Conservation (phyloP, 257 asterid species). For the Phtheirospermum japonicum region DNA sequence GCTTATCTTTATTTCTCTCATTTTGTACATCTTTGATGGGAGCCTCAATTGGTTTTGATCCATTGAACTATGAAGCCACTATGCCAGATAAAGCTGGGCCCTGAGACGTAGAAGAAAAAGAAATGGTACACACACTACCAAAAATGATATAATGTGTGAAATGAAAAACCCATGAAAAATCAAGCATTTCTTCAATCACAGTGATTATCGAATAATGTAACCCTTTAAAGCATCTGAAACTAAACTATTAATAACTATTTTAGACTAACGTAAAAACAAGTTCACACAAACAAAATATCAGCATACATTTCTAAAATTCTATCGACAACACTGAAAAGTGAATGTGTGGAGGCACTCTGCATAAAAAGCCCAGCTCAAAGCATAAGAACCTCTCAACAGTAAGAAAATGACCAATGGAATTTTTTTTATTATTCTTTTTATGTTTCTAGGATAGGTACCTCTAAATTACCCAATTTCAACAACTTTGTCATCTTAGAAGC, state of each 20-base stretch:
- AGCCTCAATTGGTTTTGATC: slow-evolving; percentile 52
- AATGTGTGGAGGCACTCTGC: slow-evolving; percentile 73
- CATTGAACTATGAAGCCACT: slow-evolving; percentile 56
- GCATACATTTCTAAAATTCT: slow-evolving; percentile 28
- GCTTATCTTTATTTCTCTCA: slow-evolving; percentile 66
- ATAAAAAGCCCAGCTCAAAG: slow-evolving; percentile 31
- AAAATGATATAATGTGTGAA: too few species aligned
- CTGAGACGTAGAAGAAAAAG: slow-evolving; percentile 59
- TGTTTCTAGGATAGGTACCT: too few species aligned
- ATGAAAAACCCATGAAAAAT: too few species aligned
- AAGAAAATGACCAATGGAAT: slow-evolving; percentile 20
- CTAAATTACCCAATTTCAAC: slow-evolving; percentile 68
- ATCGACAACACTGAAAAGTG: too few species aligned
- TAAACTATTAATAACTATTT: not conserved
- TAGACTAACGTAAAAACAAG: not conserved
- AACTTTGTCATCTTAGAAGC: slow-evolving; percentile 67
- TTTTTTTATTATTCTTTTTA: too few species aligned
- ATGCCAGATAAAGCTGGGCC: slow-evolving; percentile 49
- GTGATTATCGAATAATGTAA: too few species aligned
- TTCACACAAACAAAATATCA: not conserved
- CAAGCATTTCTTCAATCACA: too few species aligned
- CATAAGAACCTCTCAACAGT: slow-evolving; percentile 24
- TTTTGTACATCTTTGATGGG: slow-evolving; percentile 45
- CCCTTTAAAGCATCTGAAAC: not conserved
- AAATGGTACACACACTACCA: too few species aligned